These are phyloP conservation scores for Astragalus glycyphyllos DNA, from an alignment of 306 rosid species.

Conservation along the genomic window DNA sequence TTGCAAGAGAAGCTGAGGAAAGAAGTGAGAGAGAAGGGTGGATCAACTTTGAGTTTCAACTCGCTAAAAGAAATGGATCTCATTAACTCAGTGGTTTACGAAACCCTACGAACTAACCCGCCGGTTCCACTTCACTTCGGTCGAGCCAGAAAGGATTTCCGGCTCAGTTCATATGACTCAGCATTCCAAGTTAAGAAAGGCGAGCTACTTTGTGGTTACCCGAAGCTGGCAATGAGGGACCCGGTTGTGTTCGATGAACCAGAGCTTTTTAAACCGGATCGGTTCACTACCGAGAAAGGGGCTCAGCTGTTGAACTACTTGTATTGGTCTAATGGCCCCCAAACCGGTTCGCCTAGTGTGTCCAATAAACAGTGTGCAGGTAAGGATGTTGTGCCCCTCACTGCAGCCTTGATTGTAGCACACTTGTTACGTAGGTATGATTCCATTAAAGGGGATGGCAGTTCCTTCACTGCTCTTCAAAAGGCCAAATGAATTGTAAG, in stretches of 20 bases:
- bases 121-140: constrained; percentile 88
- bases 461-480: constrained; percentile 65
- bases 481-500: constrained; percentile 52
- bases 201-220: constrained; percentile 85
- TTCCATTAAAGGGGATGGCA: constrained; percentile 60
- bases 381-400: constrained; percentile 71
- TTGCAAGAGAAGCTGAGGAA: constrained; percentile 59
- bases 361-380: constrained; percentile 85
- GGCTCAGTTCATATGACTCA: constrained; percentile 68
- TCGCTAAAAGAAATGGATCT: constrained; percentile 68
- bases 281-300: constrained; percentile 66
- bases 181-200: constrained; percentile 72
- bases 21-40: constrained; percentile 69
- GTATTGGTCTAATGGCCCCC: constrained; percentile 97
- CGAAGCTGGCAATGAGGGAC: constrained; percentile 75
- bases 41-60: constrained; percentile 64
- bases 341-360: constrained; percentile 59
- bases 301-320: constrained; percentile 58
- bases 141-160: constrained; percentile 83
- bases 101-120: constrained; percentile 78
- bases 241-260: constrained; percentile 69
- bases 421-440: constrained; percentile 70
- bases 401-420: constrained; percentile 67
- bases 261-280: constrained; percentile 72
- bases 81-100: constrained; percentile 75